Percentiles rank a stretch among this genome's conserved stretches.
phyloP scores from a whole-genome alignment of 306 rosid genomes.

The Cicer bijugum region DNA sequence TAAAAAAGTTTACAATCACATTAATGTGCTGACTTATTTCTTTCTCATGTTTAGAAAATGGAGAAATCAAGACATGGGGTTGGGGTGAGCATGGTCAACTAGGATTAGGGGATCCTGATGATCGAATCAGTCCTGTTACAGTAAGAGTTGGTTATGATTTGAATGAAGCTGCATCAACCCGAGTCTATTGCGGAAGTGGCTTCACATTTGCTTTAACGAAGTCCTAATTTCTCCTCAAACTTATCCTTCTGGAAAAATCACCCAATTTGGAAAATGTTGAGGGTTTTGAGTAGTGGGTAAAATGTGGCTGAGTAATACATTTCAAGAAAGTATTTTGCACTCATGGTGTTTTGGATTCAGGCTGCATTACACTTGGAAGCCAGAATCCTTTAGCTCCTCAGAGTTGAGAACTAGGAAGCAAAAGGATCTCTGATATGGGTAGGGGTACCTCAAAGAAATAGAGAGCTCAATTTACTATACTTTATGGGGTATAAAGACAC shows the following conservation, averaged over 20 bases:
- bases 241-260: too few relatives aligned
- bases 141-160: conserved; percentile 47
- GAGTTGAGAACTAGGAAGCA: conserved; percentile 16
- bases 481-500: background rate
- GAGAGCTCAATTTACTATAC: background rate
- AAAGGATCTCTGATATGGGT: conserved; percentile 4
- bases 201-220: conserved; percentile 66
- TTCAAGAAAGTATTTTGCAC: conserved; percentile 17
- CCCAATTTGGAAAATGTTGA: too few relatives aligned
- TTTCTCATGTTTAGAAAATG: conserved; percentile 50
- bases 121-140: conserved; percentile 61
- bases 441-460: too few relatives aligned
- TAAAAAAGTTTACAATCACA: background rate
- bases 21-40: conserved; percentile 26
- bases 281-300: too few relatives aligned
- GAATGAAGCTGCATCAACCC: conserved; percentile 43
- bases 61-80: conserved; percentile 83
- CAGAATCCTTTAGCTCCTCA: conserved; percentile 23
- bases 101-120: conserved; percentile 74
- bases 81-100: conserved; percentile 99
- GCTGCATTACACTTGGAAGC: conserved; percentile 19
- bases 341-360: conserved; percentile 7
- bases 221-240: conserved; percentile 31
- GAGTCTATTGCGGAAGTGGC: conserved; percentile 87
- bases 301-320: background rate